Evolutionary conservation across 176 grass and related monocot species (phyloP), one percentile per base, ranked within the genome.

Genomic region (Chrysopogon serrulatus): DNA sequence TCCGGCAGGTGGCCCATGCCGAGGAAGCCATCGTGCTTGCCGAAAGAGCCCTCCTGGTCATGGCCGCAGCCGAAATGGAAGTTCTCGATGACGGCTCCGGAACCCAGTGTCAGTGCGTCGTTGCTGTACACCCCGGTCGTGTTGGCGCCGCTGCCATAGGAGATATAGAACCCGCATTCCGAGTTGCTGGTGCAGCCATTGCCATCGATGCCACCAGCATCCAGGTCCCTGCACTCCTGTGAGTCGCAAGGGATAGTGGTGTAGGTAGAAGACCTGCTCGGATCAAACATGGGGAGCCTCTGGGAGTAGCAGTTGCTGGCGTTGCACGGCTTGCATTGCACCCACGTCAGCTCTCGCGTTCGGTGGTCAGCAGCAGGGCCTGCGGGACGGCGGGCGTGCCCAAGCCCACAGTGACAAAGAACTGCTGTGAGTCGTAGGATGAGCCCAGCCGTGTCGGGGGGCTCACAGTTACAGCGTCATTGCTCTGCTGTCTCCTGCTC

Each of bases 241-340:
- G 43, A 73, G 71, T 33, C 71, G 41, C 71, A 73, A 27, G 71
- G 27, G 16, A 73, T 11, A 0, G 69, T 3, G 0, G 13, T 5
- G 69, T 72, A 47, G 69, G 69, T 45, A 1, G 69, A 40, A 0
- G 36, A 72, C 6, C 1, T 47, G 41, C 71, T 19, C 8, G 71
- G 71, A 21, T 73, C 71, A 4, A 73, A 73, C 8, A 31, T 1
- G 16, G 43, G 43, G 3, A 32, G 26, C 5, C 3, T 40, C 54
- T 77, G 33, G 10, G 53, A 6, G 34, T 78, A 62, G 75, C 75
- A 78, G 6, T 5, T 2, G 54, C 13, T 27, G 49, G 54, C 16
- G 75, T 39, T 54, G 76, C 91, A 93, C 5, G 87, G 80, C 44
- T 31, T 60, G 76, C 91, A 93, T 42, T 87, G 91, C 56, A 90